Base-by-base conservation (phyloP, 176 grass and related monocot species). In the Thalia dealbata region DNA sequence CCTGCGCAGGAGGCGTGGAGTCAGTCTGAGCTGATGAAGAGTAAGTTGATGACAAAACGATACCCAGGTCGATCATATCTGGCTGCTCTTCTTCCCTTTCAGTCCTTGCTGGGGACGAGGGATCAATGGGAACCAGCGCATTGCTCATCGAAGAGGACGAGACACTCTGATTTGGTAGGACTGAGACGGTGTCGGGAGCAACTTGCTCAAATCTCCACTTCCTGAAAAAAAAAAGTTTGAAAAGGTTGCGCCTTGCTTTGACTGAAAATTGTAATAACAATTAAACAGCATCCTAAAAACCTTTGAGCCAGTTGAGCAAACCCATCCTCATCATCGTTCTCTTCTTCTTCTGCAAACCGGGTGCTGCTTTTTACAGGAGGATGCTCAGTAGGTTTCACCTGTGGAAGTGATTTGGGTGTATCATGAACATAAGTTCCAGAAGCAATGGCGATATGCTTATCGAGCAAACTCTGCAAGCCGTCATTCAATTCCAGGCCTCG, bases 401-500 rank as follows among this genome's bases (percentile, higher is more conserved):
- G 61, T 67, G 71, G 26, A 59, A 75, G 72, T 62, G 79, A 26
- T 50, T 19, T 71, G 24, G 85, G 59, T 84, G 71, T 74, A 86
- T 87, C 87, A 62, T 71, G 65, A 65, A 10, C 45, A 8, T 8
- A 81, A 79, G 69, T 45, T 66, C 85, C 83, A 42, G 83, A 84
- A 28, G 79, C 85, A 41, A 97, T 69, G 8, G 71, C 82, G 41
- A 92, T 85, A 76, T 91, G 80, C 72, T 88, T 97, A 41, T 78
- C 67, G 63, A 97, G 85, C 70, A 91, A 73, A 74, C 67, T 86
- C 79, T 97, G 85, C 73, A 97, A 72, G 58, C 44, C 35, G 67
- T 97, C 95, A 75, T 97, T 88, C 68, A 92, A 78, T 72, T 88
- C 87, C 59, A 97, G 78, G 58, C 83, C 95, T 90, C 91, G 82